Evolutionary conservation across 2,329 filamentous ascomycete species (phyloP), one percentile per base, ranked within the genome.

Genomic region (Ophidiomyces ophidiicola): DNA sequence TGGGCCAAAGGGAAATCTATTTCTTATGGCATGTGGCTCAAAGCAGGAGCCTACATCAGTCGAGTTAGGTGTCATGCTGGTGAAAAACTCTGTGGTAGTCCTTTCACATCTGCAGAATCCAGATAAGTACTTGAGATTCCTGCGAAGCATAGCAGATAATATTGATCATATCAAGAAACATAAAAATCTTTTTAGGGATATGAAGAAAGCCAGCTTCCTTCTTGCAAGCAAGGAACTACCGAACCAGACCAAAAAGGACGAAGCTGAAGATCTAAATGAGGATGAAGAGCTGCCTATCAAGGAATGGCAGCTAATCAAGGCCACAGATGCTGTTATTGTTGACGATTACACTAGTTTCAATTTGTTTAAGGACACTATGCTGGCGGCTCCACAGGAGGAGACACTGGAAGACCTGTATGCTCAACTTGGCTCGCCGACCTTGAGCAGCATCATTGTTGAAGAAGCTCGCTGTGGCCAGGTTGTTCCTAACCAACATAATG

Each of bases 311-410:
- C 72, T 98, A 25, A 79, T 80, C 1, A 66, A 73, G 23, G 79
- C 87, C 1, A 68, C 64, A 35, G 69, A 82, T 38, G 81, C 90
- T 50, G 78, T 90, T 29, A 72, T 93, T 40, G 67, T 87, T 7
- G 85, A 94, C 54, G 88, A 96, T 52, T 87, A 90, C 50, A 82
- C 84, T 51, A 86, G 82, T 52, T 94, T 88, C 56, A 79, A 80
- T 23, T 68, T 90, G 1, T 98, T 98, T 68, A 88, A 87, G 54
- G 76, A 85, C 37, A 75, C 77, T 46, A 69, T 98, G 20, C 71
- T 93, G 19, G 86, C 82, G 44, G 86, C 87, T 0, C 92, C 90
- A 0, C 83, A 94, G 56, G 90, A 98, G 53, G 90, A 96, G 46
- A 57, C 64, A 0, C 67, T 98, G 1, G 90, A 98, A 55, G 71